A percentile compares a stretch with the other conserved stretches of the same genome.
Evolutionary conservation across 441 rosid species (phyloP).

Genomic region (Pelargonium australe): DNA sequence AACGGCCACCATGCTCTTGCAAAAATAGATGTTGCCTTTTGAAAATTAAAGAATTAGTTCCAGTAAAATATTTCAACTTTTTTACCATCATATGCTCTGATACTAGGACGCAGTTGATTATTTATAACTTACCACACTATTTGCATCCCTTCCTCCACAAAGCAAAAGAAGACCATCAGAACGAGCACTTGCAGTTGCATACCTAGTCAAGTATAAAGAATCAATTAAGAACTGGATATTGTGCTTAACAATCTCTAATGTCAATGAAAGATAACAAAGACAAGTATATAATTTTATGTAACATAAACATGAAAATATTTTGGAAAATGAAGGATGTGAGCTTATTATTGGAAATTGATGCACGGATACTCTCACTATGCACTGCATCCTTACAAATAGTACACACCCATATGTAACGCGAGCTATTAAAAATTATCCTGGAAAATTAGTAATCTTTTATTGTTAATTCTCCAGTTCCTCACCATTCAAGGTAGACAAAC

Average conservation of each 20-base stretch:
- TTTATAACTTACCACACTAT: constrained; percentile 72
- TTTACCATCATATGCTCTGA: neutral
- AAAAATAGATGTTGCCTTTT: neutral
- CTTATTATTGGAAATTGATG: neutral
- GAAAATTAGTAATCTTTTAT: neutral
- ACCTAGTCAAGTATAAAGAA: constrained; percentile 48
- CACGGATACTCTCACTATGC: too few relatives aligned
- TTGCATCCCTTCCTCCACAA: constrained; percentile 97
- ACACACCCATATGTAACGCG: neutral
- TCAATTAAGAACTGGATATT: constrained; percentile 16
- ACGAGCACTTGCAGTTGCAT: constrained; percentile 98
- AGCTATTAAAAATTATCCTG: neutral
- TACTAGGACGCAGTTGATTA: neutral
- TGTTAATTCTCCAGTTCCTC: neutral
- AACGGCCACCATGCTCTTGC: neutral
- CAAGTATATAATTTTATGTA: neutral
- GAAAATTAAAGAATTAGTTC: neutral
- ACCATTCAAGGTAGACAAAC: neutral
- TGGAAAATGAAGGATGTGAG: neutral
- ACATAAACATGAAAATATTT: constrained; percentile 1
- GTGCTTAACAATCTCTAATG: constrained; percentile 8
- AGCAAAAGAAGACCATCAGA: constrained; percentile 98
- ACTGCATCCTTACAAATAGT: neutral
- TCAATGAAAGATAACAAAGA: constrained; percentile 5
- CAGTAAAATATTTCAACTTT: constrained; percentile 2